A percentile compares a stretch with the other conserved stretches of the same genome.
These are phyloP conservation scores for Plantago ovata DNA, from an alignment of 257 asterid species.

Conservation along the genomic window DNA sequence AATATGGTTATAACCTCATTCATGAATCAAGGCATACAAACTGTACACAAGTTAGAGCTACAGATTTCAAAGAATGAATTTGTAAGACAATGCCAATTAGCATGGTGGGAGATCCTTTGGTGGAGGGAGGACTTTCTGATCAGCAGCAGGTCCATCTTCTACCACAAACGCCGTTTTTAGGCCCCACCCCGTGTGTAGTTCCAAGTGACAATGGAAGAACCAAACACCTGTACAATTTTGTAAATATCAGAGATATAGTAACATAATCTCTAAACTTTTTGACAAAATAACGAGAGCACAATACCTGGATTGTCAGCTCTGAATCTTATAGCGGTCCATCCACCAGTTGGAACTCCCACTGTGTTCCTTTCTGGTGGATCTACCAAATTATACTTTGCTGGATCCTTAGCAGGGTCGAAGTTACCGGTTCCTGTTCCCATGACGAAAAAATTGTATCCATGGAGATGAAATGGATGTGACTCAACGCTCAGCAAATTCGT, in stretches of 20 bases:
- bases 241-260: not conserved
- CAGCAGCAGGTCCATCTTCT: slow-evolving; percentile 50
- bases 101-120: slow-evolving; percentile 56
- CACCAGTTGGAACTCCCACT: slow-evolving; percentile 53
- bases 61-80: not conserved
- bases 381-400: slow-evolving; percentile 37
- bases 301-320: slow-evolving; percentile 55
- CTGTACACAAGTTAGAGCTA: not conserved
- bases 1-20: slow-evolving; percentile 13
- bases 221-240: slow-evolving; percentile 36
- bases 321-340: slow-evolving; percentile 55
- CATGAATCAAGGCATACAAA: slow-evolving; percentile 11
- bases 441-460: slow-evolving; percentile 51
- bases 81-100: slow-evolving; percentile 14
- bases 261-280: not conserved
- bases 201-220: slow-evolving; percentile 61
- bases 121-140: slow-evolving; percentile 46
- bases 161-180: slow-evolving; percentile 52
- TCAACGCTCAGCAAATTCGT: slow-evolving; percentile 42
- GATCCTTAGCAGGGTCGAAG: slow-evolving; percentile 38
- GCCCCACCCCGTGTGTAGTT: slow-evolving; percentile 64
- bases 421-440: slow-evolving; percentile 46
- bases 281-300: not conserved
- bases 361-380: slow-evolving; percentile 57
- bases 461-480: slow-evolving; percentile 57